Conservation (phyloP, 2,329 filamentous ascomycete species). For the Calonectria henricotiae region DNA sequence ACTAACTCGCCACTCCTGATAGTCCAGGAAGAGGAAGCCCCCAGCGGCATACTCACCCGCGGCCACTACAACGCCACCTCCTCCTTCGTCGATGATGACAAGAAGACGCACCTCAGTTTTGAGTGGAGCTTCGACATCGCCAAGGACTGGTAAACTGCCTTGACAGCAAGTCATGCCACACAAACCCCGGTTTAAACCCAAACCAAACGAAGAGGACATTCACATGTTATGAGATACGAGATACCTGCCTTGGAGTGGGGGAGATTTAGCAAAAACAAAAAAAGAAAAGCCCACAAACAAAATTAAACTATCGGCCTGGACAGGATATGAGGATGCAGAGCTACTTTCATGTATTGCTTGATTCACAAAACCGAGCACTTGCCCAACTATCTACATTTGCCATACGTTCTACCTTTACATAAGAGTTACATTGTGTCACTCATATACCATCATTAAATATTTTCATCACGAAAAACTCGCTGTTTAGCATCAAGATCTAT, state of each 20-base stretch:
- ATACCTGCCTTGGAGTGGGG: constrained; percentile 50
- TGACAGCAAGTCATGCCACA: background rate
- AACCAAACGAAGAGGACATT: constrained; percentile 42
- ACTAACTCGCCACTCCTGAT: constrained; percentile 28
- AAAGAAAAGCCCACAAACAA: constrained; percentile 37
- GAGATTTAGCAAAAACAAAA: constrained; percentile 15
- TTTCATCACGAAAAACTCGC: constrained; percentile 37
- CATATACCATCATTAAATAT: constrained; percentile 30
- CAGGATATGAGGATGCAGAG: constrained; percentile 35
- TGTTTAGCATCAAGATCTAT: constrained; percentile 49
- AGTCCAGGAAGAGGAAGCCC: constrained; percentile 95
- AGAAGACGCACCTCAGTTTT: constrained; percentile 90
- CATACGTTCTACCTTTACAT: constrained; percentile 35
- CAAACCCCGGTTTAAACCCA: constrained; percentile 3
- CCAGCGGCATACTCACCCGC: constrained; percentile 89
- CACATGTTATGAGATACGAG: constrained; percentile 53
- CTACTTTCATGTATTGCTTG: constrained; percentile 45
- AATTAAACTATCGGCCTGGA: constrained; percentile 35
- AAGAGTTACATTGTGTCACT: constrained; percentile 40
- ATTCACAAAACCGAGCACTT: constrained; percentile 38
- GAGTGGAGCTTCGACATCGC: constrained; percentile 97
- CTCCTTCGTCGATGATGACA: constrained; percentile 96
- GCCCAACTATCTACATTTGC: constrained; percentile 35
- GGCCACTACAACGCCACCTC: constrained; percentile 93
- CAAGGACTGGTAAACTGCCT: constrained; percentile 86